phyloP scores from a whole-genome alignment of 1,139 yeast genomes.

The Candida tetrigidarum region DNA sequence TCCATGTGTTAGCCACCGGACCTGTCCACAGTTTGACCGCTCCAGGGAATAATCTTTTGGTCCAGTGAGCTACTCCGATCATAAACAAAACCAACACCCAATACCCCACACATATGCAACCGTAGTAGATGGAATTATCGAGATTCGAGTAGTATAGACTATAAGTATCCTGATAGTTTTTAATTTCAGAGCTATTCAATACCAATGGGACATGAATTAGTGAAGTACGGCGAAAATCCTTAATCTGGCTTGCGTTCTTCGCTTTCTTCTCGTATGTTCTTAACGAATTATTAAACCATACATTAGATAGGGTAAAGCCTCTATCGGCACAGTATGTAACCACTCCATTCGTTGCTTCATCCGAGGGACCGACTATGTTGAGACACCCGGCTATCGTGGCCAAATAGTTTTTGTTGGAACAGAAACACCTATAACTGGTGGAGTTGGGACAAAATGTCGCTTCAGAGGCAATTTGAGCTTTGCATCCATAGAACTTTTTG shows the following conservation, averaged over 20 bases:
- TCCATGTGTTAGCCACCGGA: conserved; percentile 26
- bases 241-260: conserved; percentile 25
- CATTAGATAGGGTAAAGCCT: neutral
- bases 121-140: conserved; percentile 47
- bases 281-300: conserved; percentile 11
- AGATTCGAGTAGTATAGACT: conserved; percentile 35
- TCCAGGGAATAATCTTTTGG: conserved; percentile 29
- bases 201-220: conserved; percentile 27
- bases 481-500: conserved; percentile 14
- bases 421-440: conserved; percentile 12
- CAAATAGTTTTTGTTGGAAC: conserved; percentile 8
- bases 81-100: conserved; percentile 50
- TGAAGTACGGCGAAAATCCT: conserved; percentile 23
- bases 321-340: conserved; percentile 30
- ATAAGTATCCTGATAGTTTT: conserved; percentile 25
- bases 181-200: conserved; percentile 20
- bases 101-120: conserved; percentile 50
- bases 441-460: conserved; percentile 10
- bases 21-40: conserved; percentile 25
- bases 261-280: conserved; percentile 7
- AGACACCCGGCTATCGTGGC: conserved; percentile 15
- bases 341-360: conserved; percentile 21
- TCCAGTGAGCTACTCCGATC: conserved; percentile 48
- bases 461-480: conserved; percentile 7
- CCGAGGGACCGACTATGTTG: conserved; percentile 23